phyloP scores from a whole-genome alignment of 257 asterid genomes.

The Solanum pinnatisectum region DNA sequence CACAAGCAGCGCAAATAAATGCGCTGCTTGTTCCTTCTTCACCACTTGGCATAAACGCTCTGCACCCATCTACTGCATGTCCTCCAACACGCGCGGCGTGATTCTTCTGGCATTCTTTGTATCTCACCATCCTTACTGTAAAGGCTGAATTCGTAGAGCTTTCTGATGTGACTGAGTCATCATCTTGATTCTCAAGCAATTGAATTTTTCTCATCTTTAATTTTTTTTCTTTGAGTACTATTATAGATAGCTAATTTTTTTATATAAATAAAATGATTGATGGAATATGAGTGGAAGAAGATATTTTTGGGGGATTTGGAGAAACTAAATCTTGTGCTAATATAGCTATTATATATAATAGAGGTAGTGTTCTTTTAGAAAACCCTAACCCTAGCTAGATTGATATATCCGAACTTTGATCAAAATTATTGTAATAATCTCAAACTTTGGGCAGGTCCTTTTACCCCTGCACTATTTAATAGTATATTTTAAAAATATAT shows the following conservation, averaged over 20 bases:
- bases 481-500: neutral
- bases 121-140: conserved; percentile 37
- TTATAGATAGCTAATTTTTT: neutral
- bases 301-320: neutral
- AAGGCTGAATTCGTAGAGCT: conserved; percentile 21
- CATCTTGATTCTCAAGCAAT: conserved; percentile 18
- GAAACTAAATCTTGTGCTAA: neutral
- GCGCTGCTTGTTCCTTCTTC: conserved; percentile 31
- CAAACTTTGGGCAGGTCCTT: neutral
- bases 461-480: neutral
- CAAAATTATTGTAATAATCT: neutral
- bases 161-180: neutral
- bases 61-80: conserved; percentile 88
- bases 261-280: neutral
- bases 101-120: conserved; percentile 80
- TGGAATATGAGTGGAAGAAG: neutral
- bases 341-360: neutral
- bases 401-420: neutral
- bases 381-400: conserved; percentile 51
- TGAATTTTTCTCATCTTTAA: conserved; percentile 29
- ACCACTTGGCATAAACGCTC: conserved; percentile 64
- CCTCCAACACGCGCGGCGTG: conserved; percentile 84
- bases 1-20: conserved; percentile 82
- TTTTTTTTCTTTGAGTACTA: neutral
- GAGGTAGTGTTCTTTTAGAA: neutral